phyloP scores from a whole-genome alignment of 2,329 filamentous ascomycete species.

The Escovopsis sp. region DNA sequence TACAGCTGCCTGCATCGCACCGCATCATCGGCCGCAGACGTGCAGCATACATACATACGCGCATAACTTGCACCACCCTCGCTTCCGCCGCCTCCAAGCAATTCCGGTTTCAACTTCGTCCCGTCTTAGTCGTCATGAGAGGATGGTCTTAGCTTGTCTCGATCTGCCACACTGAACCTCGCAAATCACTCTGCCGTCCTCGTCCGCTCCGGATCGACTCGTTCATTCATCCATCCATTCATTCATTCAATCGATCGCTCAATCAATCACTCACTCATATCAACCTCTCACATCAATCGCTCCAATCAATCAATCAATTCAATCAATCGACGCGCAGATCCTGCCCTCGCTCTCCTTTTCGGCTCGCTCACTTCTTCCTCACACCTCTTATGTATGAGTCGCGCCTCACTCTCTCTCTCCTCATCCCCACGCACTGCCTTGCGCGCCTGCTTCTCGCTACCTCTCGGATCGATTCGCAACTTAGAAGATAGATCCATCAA shows the following conservation, averaged over 20 bases:
- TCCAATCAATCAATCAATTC: not conserved
- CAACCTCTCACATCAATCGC: too few relatives aligned
- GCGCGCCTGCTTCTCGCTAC: too few relatives aligned
- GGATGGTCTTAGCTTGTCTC: not conserved
- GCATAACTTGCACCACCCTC: constrained; percentile 6
- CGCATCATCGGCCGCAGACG: constrained; percentile 2
- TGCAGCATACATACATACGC: not conserved
- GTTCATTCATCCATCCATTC: not conserved
- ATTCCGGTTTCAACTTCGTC: constrained; percentile 3
- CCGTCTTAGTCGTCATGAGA: not conserved
- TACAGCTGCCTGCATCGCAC: not conserved
- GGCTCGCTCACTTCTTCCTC: constrained; percentile 2
- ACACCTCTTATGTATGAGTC: too few relatives aligned
- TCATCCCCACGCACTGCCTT: too few relatives aligned
- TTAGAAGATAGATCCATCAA: too few relatives aligned
- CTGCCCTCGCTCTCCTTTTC: not conserved
- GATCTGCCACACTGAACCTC: too few relatives aligned
- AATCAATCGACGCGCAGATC: constrained; percentile 1
- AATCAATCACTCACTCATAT: too few relatives aligned
- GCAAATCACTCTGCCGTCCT: too few relatives aligned
- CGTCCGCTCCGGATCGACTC: not conserved
- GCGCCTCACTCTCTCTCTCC: too few relatives aligned
- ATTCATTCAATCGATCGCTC: too few relatives aligned
- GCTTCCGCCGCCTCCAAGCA: constrained; percentile 1
- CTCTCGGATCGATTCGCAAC: too few relatives aligned